Percentiles rank a stretch among this genome's conserved stretches.
Conservation (phyloP, 352 stramenopile species). For the Blastocystis sp. region DNA sequence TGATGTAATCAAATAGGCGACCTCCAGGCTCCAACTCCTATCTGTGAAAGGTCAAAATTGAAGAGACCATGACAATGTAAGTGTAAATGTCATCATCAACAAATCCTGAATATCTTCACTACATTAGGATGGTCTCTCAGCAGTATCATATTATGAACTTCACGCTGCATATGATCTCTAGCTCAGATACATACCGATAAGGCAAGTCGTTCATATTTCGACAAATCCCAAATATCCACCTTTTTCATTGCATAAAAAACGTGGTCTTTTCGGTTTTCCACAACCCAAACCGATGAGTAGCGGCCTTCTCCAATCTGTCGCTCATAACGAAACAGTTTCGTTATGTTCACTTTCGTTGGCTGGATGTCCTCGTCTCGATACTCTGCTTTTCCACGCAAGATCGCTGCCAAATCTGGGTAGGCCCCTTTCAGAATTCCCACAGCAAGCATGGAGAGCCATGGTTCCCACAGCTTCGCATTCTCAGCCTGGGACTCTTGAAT, state of each 20-base stretch:
- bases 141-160: constrained; percentile 47
- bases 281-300: constrained; percentile 32
- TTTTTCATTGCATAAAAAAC: constrained; percentile 48
- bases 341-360: background rate
- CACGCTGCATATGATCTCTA: constrained; percentile 1
- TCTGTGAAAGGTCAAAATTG: background rate
- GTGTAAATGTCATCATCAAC: constrained; percentile 84
- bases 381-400: constrained; percentile 31
- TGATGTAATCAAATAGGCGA: constrained; percentile 57
- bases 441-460: background rate
- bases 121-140: constrained; percentile 76
- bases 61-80: constrained; percentile 82
- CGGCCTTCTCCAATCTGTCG: constrained; percentile 46
- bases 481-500: constrained; percentile 24
- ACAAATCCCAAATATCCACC: background rate
- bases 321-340: constrained; percentile 47
- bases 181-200: background rate
- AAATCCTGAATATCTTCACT: constrained; percentile 83
- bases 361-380: constrained; percentile 18
- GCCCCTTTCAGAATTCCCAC: background rate
- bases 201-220: background rate
- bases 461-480: background rate
- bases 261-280: constrained; percentile 5
- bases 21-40: constrained; percentile 67
- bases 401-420: background rate